phyloP scores from a whole-genome alignment of 2,329 filamentous ascomycete genomes.

The Ascochyta koolunga region DNA sequence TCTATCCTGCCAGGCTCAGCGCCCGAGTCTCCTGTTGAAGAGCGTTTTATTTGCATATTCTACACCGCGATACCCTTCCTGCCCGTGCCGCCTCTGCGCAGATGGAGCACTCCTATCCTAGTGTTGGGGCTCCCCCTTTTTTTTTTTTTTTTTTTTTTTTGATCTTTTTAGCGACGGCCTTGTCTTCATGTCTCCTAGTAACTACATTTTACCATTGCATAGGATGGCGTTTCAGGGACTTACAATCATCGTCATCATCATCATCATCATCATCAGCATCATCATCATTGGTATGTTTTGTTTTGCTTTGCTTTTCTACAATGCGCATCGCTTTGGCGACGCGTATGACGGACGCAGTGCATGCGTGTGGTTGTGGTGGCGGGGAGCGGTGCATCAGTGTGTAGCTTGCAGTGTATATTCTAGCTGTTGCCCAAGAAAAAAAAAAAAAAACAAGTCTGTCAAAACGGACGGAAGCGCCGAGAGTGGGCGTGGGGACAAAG shows the following conservation, averaged over 20 bases:
- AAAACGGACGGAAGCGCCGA: no score
- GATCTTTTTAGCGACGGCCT: slow-evolving; percentile 8
- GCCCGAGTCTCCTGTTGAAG: slow-evolving; percentile 2
- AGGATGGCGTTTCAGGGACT: slow-evolving; percentile 25
- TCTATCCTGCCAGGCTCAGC: not conserved
- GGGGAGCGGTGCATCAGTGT: slow-evolving; percentile 1
- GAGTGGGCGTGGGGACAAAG: no score
- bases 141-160: no score
- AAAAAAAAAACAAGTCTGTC: no score
- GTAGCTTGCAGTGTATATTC: slow-evolving; percentile 12
- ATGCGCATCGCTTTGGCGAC: slow-evolving; percentile 5
- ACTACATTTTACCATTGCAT: slow-evolving; percentile 21
- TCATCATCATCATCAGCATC: no score
- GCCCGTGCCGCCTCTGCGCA: slow-evolving; percentile 8
- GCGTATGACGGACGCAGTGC: not conserved
- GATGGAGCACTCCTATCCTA: slow-evolving; percentile 7
- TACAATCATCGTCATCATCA: not conserved
- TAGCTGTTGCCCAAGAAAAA: no score
- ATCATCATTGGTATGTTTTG: no score
- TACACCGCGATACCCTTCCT: slow-evolving; percentile 39
- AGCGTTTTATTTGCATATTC: slow-evolving; percentile 35
- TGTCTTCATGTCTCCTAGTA: not conserved
- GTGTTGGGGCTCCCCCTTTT: not conserved
- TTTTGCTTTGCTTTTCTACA: not conserved
- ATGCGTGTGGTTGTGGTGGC: not conserved